Evolutionary conservation across 2,329 filamentous ascomycete genomes (phyloP), one percentile per base, ranked within the genome.

Genomic region (Escovopsis sp.): DNA sequence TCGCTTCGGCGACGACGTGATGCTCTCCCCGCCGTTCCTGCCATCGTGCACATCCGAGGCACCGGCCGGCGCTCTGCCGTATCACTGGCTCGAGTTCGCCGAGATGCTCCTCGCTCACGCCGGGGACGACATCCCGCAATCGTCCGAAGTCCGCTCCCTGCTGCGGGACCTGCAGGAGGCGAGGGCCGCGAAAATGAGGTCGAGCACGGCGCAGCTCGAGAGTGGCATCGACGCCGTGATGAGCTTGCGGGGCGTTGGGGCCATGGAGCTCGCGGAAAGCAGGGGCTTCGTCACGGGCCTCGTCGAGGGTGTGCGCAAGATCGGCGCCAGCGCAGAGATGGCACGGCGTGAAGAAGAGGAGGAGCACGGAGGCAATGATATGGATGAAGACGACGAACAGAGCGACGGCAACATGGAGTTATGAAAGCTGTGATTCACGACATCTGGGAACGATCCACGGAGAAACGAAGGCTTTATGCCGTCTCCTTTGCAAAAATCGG

Each of bases 1-100:
- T 32, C 42, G 54, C 26, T 34, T 48, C 15, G 39, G 40, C 28
- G 48, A 49, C 37, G 60, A 65, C 36, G 51, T 55, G 4, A 47
- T 64, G 2, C 57, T 78, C 0, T 77, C 79, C 1, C 76, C 88
- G 4, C 89, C 89, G 0, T 95, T 95, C 57, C 63, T 93, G 1
- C 75, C 77, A 1, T 80, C 80, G 12, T 85, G 82, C 49, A 87
- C 82, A 0, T 76, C 80, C 18, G 68, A 75, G 38, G 75, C 82
- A 2, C 77, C 80, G 8, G 65, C 77, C 1, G 77, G 78, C 35
- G 76, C 80, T 12, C 67, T 98, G 30, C 91, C 91, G 0, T 96
- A 94, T 58, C 89, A 96, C 65, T 98, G 89, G 88, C 73, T 94
- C 36, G 91, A 96, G 63, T 66, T 96, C 8, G 81, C 83, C 15